Conservation (phyloP, 495 filamentous ascomycete species). For the Lophium mytilinum region DNA sequence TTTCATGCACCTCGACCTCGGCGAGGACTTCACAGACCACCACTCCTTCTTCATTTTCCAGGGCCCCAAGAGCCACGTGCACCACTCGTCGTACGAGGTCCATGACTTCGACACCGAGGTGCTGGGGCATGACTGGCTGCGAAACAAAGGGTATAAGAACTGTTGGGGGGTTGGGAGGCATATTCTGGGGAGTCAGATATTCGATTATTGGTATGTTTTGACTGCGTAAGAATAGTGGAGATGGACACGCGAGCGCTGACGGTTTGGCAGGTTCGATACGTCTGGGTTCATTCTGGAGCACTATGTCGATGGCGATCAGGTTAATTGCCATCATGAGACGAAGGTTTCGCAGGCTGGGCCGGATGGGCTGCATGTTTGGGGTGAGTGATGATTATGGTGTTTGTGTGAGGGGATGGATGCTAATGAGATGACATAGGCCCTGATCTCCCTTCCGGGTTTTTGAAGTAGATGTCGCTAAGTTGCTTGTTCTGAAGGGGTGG, state of each 20-base stretch:
- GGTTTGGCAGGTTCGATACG: background rate
- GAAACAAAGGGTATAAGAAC: slow-evolving; percentile 52
- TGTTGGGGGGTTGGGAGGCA: slow-evolving; percentile 70
- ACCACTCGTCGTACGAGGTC: slow-evolving; percentile 68
- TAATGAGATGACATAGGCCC: background rate
- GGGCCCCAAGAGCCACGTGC: slow-evolving; percentile 52
- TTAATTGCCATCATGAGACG: background rate
- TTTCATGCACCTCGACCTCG: slow-evolving; percentile 61
- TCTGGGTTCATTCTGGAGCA: slow-evolving; percentile 1
- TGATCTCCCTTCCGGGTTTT: background rate
- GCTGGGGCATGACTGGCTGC: slow-evolving; percentile 65
- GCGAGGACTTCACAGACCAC: slow-evolving; percentile 55
- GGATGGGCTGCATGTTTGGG: background rate
- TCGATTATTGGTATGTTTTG: slow-evolving; percentile 57
- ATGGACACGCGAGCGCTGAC: no score
- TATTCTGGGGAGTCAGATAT: slow-evolving; percentile 55
- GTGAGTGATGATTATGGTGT: background rate
- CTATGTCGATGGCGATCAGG: background rate
- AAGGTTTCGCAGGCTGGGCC: background rate
- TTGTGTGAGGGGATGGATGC: background rate
- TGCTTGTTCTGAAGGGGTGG: background rate
- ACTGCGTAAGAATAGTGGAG: no score
- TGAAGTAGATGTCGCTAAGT: background rate
- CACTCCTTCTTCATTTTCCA: slow-evolving; percentile 59
- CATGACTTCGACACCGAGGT: slow-evolving; percentile 69